phyloP scores from a whole-genome alignment of 192 early-diverging fungal genomes.

The Rhizophagus clarus region DNA sequence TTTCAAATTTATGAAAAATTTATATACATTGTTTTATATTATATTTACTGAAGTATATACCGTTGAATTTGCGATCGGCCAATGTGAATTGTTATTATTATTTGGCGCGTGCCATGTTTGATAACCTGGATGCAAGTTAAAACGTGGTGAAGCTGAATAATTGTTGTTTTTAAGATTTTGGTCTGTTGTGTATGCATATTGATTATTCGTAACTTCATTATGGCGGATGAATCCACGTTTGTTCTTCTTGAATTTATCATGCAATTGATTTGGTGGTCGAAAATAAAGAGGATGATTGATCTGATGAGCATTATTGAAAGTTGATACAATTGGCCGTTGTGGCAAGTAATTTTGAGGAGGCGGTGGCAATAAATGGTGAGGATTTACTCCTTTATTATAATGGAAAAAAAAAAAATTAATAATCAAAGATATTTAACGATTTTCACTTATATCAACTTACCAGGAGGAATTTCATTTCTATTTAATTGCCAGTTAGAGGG shows the following conservation, averaged over 20 bases:
- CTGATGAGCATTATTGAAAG: slow-evolving; percentile 4
- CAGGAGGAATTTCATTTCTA: not conserved
- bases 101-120: slow-evolving; percentile 2
- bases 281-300: not conserved
- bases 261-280: not conserved
- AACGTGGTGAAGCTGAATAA: not conserved
- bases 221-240: not conserved
- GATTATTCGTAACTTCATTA: not conserved
- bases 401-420: not conserved
- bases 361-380: not conserved
- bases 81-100: not conserved
- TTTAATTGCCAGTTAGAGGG: not conserved
- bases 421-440: not conserved
- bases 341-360: not conserved
- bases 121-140: not conserved
- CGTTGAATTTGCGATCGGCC: not conserved
- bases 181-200: not conserved
- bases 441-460: not conserved
- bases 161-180: not conserved
- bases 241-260: not conserved
- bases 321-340: not conserved
- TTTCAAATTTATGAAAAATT: not conserved
- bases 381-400: not conserved
- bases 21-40: not conserved
- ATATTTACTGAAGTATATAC: not conserved